These are phyloP conservation scores for Coemansia sp. DNA, from an alignment of 192 early-diverging fungal genomes.

Conservation along the genomic window DNA sequence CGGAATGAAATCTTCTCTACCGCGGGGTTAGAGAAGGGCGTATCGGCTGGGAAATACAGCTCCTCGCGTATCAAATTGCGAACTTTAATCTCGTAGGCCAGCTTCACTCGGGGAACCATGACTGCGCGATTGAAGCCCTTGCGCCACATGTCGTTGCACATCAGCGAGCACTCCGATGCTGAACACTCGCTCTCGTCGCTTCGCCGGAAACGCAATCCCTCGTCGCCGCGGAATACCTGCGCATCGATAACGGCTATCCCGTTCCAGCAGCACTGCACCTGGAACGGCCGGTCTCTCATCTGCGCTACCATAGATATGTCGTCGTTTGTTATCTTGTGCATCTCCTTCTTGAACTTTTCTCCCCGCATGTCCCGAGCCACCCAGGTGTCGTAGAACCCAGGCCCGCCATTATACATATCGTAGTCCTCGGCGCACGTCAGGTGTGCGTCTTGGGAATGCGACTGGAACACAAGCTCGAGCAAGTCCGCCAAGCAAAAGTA, in stretches of 20 bases:
- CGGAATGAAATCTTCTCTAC: constrained; percentile 13
- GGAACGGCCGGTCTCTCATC: constrained; percentile 38
- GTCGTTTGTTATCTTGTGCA: constrained; percentile 43
- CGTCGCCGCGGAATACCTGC: constrained; percentile 18
- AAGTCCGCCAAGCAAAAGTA: constrained; percentile 55
- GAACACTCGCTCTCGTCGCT: constrained; percentile 40
- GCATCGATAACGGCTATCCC: constrained; percentile 48
- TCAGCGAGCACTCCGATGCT: constrained; percentile 56
- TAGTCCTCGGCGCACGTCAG: constrained; percentile 57
- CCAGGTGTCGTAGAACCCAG: constrained; percentile 55
- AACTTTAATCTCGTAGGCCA: constrained; percentile 38
- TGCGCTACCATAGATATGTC: constrained; percentile 19
- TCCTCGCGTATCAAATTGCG: constrained; percentile 25
- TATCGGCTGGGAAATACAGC: constrained; percentile 17
- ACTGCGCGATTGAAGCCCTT: constrained; percentile 31
- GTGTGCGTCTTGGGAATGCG: constrained; percentile 42
- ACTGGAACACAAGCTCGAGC: constrained; percentile 53
- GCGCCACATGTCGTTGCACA: constrained; percentile 54
- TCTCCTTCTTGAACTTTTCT: constrained; percentile 16
- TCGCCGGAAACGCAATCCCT: constrained; percentile 23
- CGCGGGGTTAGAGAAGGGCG: constrained; percentile 5
- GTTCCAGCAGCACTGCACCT: constrained; percentile 60
- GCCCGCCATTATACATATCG: constrained; percentile 23
- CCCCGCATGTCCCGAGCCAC: constrained; percentile 53
- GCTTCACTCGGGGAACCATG: constrained; percentile 51